Base-by-base conservation (phyloP, 805 yeast species). In the Metschnikowia anglica region DNA sequence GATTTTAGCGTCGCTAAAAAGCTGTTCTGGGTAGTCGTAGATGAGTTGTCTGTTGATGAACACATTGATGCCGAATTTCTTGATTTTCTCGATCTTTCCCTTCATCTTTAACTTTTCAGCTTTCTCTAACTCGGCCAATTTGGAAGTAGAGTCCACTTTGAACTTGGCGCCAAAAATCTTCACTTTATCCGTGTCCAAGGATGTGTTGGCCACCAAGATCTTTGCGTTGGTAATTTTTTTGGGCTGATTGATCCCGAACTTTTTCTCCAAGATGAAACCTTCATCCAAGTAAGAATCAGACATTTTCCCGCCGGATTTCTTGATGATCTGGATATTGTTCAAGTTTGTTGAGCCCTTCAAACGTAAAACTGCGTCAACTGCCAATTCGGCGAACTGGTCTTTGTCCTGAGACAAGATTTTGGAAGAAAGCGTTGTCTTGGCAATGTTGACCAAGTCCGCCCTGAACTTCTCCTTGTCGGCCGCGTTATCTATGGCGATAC, bases 81-180 rank as follows among this genome's bases (percentile, higher is more conserved):
- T 80, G 64, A 93, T 93, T 63, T 89, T 88, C 46, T 82, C 89
- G 52, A 93, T 88, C 66, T 93, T 93, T 42, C 63, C 71, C 66
- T 81, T 85, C 98, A 93, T 91, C 73, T 91, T 93, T 45, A 80
- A 85, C 68, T 84, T 85, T 72, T 93, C 99, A 23, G 97, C 97
- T 60, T 85, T 81, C 69, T 90, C 97, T 54, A 90, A 76, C 56
- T 89, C 95, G 5, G 97, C 97, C 58, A 93, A 77, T 64, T 93
- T 93, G 47, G 91, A 78, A 7, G 98, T 93, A 17, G 96, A 82
- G 65, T 91, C 97, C 35, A 93, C 98, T 66, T 89, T 88, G 71
- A 93, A 90, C 65, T 93, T 90, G 46, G 99, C 97, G 49, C 99
- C 99, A 66, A 93, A 93, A 43, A 93, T 83, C 68, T 93, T 93